Evolutionary conservation across 2,329 filamentous ascomycete genomes (phyloP).

Genomic region (Colletotrichum cuscutae): DNA sequence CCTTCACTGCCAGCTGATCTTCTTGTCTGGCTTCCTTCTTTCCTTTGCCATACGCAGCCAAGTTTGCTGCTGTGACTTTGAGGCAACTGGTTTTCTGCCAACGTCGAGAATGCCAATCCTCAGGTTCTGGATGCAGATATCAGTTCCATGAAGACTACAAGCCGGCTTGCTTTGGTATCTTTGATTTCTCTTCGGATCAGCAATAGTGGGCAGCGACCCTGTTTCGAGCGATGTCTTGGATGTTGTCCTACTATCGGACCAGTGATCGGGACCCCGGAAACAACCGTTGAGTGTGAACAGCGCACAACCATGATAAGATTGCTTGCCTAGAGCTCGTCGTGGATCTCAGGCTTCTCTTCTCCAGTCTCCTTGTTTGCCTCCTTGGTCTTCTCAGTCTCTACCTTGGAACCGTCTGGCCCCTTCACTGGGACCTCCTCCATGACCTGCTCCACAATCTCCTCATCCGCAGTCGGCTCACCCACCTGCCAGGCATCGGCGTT

Average conservation of each 20-base stretch:
- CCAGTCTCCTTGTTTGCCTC: not conserved
- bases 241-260: not conserved
- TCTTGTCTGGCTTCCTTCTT: not conserved
- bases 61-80: not conserved
- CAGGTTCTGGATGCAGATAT: not conserved
- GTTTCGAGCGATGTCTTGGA: not conserved
- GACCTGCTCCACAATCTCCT: not conserved
- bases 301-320: not conserved
- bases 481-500: constrained; percentile 52
- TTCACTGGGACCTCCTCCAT: not conserved
- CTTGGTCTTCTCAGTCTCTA: not conserved
- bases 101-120: not conserved
- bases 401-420: not conserved
- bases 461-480: constrained; percentile 18
- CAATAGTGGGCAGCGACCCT: not conserved
- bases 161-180: not conserved
- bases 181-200: not conserved
- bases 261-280: not conserved
- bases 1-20: not conserved
- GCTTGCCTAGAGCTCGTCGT: constrained; percentile 13
- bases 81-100: not conserved
- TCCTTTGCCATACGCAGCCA: not conserved
- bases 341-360: constrained; percentile 8
- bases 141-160: not conserved
- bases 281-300: not conserved